Evolutionary conservation across 306 rosid genomes (phyloP), one percentile per base, ranked within the genome.

Genomic region (Casuarina glauca): DNA sequence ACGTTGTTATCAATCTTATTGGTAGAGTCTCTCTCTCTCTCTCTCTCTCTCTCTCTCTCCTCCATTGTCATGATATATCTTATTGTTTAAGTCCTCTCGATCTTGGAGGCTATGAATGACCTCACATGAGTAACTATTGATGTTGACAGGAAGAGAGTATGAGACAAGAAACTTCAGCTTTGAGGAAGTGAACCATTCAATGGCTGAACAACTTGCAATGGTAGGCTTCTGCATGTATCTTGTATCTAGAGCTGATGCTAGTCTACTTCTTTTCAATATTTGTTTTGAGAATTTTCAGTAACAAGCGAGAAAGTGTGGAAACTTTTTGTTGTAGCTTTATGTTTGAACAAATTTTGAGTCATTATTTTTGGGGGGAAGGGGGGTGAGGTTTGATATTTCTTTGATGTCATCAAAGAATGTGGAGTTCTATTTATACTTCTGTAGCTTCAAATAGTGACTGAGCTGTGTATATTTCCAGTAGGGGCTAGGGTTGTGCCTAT

Each of bases 151-250:
- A 85, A 91, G 94, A 83, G 99, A 96, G 80, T 90, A 87, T 75
- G 99, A 90, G 86, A 96, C 99, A 67, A 90, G 99, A 86, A 96
- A 96, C 88, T 96, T 74, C 75, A 90, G 99, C 91, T 93, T 89
- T 81, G 98, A 93, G 88, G 98, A 90, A 81, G 99, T 88, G 81
- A 89, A 96, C 89, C 85, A 86, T 88, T 81, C 76, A 75, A 96
- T 96, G 97, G 97, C 99, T 36, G 94, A 93, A 85, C 91, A 91
- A 70, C 91, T 96, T 81, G 98, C 99, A 38, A 79, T 46, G 88
- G 99, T 88, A 79, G 19, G 74, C 69, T 80, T 79, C 73, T 76
- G 45, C 45, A 45, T 68, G 54, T 67, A 46, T 57, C 9, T 55
- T 53, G 64, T 80, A 75, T 41, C 45, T 16, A 41, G 17, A 66